These are phyloP conservation scores for Pythium utonaiense DNA, from an alignment of 352 stramenopile species.

Conservation along the genomic window DNA sequence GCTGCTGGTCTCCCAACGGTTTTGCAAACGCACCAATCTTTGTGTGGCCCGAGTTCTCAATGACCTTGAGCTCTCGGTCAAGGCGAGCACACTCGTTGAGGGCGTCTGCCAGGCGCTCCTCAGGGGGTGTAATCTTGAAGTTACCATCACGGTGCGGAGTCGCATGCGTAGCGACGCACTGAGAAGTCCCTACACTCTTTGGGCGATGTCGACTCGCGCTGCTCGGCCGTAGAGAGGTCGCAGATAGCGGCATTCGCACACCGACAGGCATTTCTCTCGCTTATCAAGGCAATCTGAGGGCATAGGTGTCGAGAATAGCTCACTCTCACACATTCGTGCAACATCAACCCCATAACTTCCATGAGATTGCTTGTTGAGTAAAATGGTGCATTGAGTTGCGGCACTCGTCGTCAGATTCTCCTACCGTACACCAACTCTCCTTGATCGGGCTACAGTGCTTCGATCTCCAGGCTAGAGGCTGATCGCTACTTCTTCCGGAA, in stretches of 20 bases:
- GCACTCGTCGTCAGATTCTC: too few species aligned
- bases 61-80: slow-evolving; percentile 52
- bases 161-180: background rate
- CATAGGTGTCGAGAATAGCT: background rate
- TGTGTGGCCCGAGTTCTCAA: slow-evolving; percentile 59
- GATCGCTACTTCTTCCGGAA: too few species aligned
- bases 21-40: slow-evolving; percentile 59
- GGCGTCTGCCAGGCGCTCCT: slow-evolving; percentile 24
- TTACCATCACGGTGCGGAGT: background rate
- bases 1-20: slow-evolving; percentile 30
- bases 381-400: too few species aligned
- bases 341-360: too few species aligned
- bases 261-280: background rate
- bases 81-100: slow-evolving; percentile 26
- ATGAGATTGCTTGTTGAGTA: too few species aligned
- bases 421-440: too few species aligned
- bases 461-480: too few species aligned
- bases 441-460: too few species aligned
- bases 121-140: slow-evolving; percentile 16
- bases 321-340: too few species aligned
- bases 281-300: background rate
- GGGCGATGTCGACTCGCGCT: background rate
- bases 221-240: background rate
- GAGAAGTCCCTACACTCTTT: background rate
- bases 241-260: background rate